Percentiles rank a stretch among this genome's conserved stretches.
Evolutionary conservation across 768 basidiomycete genomes (phyloP).

Genomic region (Naganishia vaughanmartiniae): DNA sequence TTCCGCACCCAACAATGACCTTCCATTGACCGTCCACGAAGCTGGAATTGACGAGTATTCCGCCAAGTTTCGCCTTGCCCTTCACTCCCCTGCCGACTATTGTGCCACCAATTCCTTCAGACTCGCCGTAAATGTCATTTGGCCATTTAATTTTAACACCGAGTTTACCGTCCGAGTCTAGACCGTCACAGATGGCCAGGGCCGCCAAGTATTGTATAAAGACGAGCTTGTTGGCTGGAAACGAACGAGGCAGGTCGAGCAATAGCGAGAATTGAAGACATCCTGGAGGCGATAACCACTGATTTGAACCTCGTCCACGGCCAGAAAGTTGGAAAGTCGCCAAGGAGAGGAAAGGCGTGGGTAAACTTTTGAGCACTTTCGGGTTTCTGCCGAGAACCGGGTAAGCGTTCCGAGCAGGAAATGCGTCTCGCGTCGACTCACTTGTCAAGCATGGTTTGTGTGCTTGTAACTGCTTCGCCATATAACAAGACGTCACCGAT

Average conservation of each 20-base stretch:
- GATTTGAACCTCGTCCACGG: conserved; percentile 80
- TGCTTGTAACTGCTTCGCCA: conserved; percentile 85
- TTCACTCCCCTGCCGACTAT: conserved; percentile 57
- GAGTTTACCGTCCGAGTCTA: conserved; percentile 62
- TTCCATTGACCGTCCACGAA: conserved; percentile 71
- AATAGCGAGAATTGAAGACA: conserved; percentile 81
- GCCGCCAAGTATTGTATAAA: conserved; percentile 92
- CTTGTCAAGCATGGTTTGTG: conserved; percentile 93
- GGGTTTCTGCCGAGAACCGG: conserved; percentile 64
- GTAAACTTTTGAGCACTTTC: conserved; percentile 64
- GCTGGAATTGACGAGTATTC: conserved; percentile 83
- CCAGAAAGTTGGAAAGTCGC: conserved; percentile 85
- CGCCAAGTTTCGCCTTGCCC: conserved; percentile 69
- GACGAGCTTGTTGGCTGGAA: conserved; percentile 69
- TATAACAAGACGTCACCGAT: conserved; percentile 79
- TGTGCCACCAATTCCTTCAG: conserved; percentile 54
- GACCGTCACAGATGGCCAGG: conserved; percentile 83
- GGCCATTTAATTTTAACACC: conserved; percentile 89
- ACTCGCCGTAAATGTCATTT: conserved; percentile 82
- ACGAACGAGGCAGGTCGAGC: conserved; percentile 59
- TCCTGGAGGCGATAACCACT: conserved; percentile 88
- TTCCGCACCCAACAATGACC: conserved; percentile 80
- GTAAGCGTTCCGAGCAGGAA: neutral
- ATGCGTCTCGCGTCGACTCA: conserved; percentile 52
- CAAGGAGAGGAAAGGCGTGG: conserved; percentile 73